phyloP scores from a whole-genome alignment of 108 stramenopile genomes.

The Skeletonema menzelii region DNA sequence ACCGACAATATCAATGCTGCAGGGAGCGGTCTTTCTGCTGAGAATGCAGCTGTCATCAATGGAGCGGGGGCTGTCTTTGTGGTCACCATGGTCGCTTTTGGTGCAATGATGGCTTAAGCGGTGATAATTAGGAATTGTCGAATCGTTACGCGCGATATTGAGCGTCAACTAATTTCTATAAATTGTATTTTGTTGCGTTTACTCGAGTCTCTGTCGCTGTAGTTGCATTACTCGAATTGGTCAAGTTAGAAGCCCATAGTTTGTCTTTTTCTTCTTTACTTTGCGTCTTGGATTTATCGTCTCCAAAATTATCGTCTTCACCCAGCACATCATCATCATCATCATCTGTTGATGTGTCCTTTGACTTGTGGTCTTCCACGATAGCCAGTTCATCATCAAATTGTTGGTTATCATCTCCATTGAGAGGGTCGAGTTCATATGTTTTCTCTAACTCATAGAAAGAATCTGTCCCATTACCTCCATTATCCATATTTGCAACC shows the following conservation, averaged over 20 bases:
- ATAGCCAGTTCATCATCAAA: not conserved
- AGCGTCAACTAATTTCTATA: not conserved
- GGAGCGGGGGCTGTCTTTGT: not conserved
- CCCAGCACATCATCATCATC: not conserved
- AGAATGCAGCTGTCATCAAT: conserved; percentile 1
- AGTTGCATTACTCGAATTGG: not conserved
- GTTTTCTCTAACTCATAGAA: not conserved
- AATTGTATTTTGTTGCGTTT: conserved; percentile 1
- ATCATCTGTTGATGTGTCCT: not conserved
- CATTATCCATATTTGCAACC: not conserved
- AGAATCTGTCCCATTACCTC: not conserved
- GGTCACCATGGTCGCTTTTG: not conserved
- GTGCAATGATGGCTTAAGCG: not conserved
- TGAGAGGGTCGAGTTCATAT: not conserved
- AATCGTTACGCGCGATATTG: not conserved
- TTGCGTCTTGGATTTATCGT: not conserved
- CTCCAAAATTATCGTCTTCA: not conserved
- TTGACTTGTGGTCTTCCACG: not conserved
- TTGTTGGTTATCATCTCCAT: not conserved
- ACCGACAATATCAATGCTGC: not conserved
- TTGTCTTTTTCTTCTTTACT: not conserved
- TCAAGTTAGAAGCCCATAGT: not conserved
- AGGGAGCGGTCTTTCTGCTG: not conserved
- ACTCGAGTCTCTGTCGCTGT: not conserved
- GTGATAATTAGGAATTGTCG: not conserved